Conservation (phyloP, 495 filamentous ascomycete species). For the Podospora anserina region DNA sequence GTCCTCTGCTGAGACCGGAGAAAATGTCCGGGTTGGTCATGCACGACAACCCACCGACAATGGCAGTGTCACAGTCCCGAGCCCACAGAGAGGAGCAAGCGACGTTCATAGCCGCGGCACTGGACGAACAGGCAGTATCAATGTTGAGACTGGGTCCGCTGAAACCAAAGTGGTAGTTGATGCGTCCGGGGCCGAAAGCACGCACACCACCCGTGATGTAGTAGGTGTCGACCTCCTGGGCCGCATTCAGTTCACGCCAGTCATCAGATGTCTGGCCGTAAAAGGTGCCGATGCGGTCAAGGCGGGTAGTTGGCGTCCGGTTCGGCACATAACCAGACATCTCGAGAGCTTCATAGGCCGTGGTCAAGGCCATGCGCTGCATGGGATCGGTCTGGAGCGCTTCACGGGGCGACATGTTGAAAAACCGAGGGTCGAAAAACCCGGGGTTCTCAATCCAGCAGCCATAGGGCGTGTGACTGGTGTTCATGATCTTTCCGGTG, state of each 20-base stretch:
- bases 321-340: slow-evolving; percentile 88
- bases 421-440: slow-evolving; percentile 82
- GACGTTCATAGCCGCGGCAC: slow-evolving; percentile 76
- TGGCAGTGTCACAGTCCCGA: slow-evolving; percentile 79
- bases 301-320: slow-evolving; percentile 75
- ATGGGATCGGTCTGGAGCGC: slow-evolving; percentile 86
- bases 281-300: slow-evolving; percentile 84
- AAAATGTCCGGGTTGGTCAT: slow-evolving; percentile 85
- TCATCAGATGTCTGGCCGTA: slow-evolving; percentile 93
- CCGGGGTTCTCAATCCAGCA: slow-evolving; percentile 87
- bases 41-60: slow-evolving; percentile 75
- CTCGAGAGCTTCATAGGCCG: slow-evolving; percentile 87
- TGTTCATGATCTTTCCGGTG: slow-evolving; percentile 72
- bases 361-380: slow-evolving; percentile 77
- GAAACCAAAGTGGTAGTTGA: slow-evolving; percentile 86
- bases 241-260: slow-evolving; percentile 86
- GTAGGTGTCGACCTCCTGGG: slow-evolving; percentile 89
- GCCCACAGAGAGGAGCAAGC: slow-evolving; percentile 79
- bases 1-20: slow-evolving; percentile 74
- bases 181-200: slow-evolving; percentile 82
- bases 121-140: slow-evolving; percentile 89
- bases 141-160: slow-evolving; percentile 80
- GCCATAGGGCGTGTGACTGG: slow-evolving; percentile 77
- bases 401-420: slow-evolving; percentile 95
- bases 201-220: slow-evolving; percentile 87